These are phyloP conservation scores for Biscogniauxia sp. DNA, from an alignment of 2,329 filamentous ascomycete genomes.

Conservation along the genomic window DNA sequence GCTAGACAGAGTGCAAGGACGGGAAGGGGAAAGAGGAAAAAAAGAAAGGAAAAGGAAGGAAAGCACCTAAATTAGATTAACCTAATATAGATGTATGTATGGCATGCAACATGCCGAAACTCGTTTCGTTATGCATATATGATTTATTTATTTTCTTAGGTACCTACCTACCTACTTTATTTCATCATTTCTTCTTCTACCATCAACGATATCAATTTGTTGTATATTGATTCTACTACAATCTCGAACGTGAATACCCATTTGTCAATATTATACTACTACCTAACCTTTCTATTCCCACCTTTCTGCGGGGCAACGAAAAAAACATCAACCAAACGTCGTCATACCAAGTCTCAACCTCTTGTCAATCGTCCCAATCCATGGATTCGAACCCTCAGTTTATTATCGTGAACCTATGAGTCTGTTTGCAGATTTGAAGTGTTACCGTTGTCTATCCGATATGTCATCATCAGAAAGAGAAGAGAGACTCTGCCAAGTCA, in stretches of 20 bases:
- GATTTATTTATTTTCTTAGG: neutral
- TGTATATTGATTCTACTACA: no score
- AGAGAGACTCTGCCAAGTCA: neutral
- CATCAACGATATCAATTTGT: no score
- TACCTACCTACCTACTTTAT: neutral
- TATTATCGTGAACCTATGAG: neutral
- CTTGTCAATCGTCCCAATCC: neutral
- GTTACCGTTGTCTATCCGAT: neutral
- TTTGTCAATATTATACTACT: neutral
- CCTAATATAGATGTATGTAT: no score
- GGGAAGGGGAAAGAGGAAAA: no score
- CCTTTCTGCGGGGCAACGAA: neutral
- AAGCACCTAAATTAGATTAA: no score
- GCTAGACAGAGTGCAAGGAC: no score
- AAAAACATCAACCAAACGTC: neutral
- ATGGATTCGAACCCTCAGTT: neutral
- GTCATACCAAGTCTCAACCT: neutral
- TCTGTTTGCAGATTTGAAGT: neutral
- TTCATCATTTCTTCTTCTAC: neutral
- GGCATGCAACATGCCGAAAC: no score
- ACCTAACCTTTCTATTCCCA: neutral
- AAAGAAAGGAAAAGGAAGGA: no score
- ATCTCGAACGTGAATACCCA: neutral
- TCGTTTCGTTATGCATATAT: no score
- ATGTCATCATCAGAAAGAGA: neutral